A percentile compares a stretch with the other conserved stretches of the same genome.
phyloP scores from a whole-genome alignment of 2,329 filamentous ascomycete species.

The Beauveria pseudobassiana region DNA sequence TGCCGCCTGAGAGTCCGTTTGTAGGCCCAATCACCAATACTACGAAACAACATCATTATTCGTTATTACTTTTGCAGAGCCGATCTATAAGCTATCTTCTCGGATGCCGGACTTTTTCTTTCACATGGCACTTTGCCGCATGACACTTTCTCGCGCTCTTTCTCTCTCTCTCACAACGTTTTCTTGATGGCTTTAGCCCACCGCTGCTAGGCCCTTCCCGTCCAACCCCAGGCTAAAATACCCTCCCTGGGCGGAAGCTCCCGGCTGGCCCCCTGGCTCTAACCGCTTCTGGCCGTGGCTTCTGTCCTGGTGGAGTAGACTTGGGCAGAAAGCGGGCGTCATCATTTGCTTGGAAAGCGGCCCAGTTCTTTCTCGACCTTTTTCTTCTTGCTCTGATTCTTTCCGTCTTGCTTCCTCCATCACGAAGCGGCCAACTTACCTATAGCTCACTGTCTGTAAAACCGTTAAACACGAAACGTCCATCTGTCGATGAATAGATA shows the following conservation, averaged over 20 bases:
- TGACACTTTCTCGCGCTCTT: neutral
- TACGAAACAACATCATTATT: no score
- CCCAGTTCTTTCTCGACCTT: neutral
- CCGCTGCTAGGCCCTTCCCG: neutral
- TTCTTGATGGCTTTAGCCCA: neutral
- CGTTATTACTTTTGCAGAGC: neutral
- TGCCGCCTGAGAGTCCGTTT: no score
- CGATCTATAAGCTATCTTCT: no score
- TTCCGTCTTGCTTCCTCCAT: neutral
- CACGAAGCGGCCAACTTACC: neutral
- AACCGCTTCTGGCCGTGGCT: neutral
- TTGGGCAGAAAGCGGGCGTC: slow-evolving; percentile 7
- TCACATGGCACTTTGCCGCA: no score
- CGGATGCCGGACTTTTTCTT: no score
- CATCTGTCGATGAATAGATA: no score
- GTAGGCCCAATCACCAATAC: no score
- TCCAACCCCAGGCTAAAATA: neutral
- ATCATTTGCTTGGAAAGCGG: neutral
- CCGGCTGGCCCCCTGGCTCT: slow-evolving; percentile 1
- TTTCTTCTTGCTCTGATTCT: neutral
- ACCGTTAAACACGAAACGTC: no score
- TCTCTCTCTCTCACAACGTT: neutral
- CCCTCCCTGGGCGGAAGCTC: neutral
- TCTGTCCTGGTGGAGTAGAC: neutral
- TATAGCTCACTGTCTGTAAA: neutral